Base-by-base conservation (phyloP, 768 basidiomycete genomes). In the Pulveroboletus sp. region DNA sequence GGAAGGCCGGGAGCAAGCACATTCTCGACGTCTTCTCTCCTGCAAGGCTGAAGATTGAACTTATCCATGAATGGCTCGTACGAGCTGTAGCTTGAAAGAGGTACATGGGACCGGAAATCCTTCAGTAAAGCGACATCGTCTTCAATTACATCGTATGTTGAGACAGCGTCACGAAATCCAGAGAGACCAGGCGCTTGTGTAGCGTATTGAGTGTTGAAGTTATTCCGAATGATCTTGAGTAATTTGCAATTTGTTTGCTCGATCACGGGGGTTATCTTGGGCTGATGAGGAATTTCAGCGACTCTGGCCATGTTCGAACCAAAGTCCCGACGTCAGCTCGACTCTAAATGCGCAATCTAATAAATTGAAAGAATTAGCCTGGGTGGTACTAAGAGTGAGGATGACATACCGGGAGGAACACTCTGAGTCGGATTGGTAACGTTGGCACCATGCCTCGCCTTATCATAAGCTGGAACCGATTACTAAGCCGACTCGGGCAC, bases 21-120 rank as follows among this genome's bases (percentile, higher is more conserved):
- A 34, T 52, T 37, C 37, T 43, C 31, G n/a, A 47, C 40, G 5
- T 53, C 47, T 20, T 24, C 42, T 21, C 49, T 35, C 24, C 31
- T 52, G 51, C 51, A 52, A n/a, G 52, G 47, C n/a, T 31, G 17
- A 6, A 41, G 42, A 14, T 45, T n/a, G 12, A 53, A 34, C 25
- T 34, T 47, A 27, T 38, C 38, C 11, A 41, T n/a, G 42, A 49
- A 53, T 7, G 47, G 51, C 24, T 41, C 25, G 37, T 48, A 48
- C 8, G 41, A 17, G 20, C 24, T 21, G 32, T 45, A 37, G 17
- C 24, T 21, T 5, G 51, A 47, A 24, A 52, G 37, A 5, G 51
- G 47, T 6, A 53, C 46, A 27, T 39, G 38, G 9, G 16, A 10
- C 20, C 47, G 47, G 13, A 48, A 49, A 10, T 17, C 19, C 20